These are phyloP conservation scores for Candida patagonica DNA, from an alignment of 805 yeast species.

Conservation along the genomic window DNA sequence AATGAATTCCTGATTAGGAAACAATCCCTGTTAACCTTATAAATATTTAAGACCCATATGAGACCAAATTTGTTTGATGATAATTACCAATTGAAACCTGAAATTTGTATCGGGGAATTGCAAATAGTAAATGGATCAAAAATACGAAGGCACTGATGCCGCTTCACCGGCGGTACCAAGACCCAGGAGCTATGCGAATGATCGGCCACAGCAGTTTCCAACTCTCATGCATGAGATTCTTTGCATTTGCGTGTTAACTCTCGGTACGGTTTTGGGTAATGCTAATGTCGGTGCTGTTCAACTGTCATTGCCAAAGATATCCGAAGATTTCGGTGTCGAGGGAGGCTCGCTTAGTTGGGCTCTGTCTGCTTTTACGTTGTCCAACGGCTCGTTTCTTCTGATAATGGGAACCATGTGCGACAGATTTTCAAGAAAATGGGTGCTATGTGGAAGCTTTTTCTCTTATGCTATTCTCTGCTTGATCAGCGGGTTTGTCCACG, in stretches of 20 bases:
- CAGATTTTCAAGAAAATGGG: slow-evolving; percentile 36
- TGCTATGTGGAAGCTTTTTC: slow-evolving; percentile 30
- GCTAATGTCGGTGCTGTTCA: slow-evolving; percentile 32
- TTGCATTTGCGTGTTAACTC: slow-evolving; percentile 27
- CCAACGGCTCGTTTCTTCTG: slow-evolving; percentile 36
- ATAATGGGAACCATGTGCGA: slow-evolving; percentile 42
- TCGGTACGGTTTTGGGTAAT: slow-evolving; percentile 36
- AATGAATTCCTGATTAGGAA: too few relatives aligned
- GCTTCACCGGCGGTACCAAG: too few relatives aligned
- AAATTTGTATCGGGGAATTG: too few relatives aligned
- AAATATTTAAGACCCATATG: too few relatives aligned
- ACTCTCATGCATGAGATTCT: slow-evolving; percentile 28
- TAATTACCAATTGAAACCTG: too few relatives aligned
- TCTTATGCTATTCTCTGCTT: slow-evolving; percentile 28
- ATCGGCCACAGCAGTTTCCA: slow-evolving; percentile 31
- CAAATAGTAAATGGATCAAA: too few relatives aligned
- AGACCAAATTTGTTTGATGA: too few relatives aligned
- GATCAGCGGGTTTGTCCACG: slow-evolving; percentile 17
- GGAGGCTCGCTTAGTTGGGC: slow-evolving; percentile 40
- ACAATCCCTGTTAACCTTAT: too few relatives aligned
- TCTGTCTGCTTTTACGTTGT: slow-evolving; percentile 32
- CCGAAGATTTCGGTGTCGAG: slow-evolving; percentile 28
- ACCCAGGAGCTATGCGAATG: too few relatives aligned
- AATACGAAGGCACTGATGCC: too few relatives aligned
- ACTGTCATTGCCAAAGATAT: slow-evolving; percentile 30